Evolutionary conservation across 352 stramenopile genomes (phyloP).

Genomic region (Phytophthora fragariae): DNA sequence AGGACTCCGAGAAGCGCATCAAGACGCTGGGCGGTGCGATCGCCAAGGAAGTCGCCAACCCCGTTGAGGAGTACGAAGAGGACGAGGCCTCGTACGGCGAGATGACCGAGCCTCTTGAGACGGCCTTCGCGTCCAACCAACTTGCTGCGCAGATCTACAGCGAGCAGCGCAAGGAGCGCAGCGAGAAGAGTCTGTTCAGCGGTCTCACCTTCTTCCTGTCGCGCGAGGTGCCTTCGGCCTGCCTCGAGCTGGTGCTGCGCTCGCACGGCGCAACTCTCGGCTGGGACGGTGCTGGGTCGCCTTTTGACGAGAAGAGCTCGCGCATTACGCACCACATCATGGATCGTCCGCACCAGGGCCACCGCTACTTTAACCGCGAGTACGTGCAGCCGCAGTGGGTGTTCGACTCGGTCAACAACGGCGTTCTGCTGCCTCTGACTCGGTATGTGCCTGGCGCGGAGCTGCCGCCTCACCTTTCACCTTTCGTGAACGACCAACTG

Average conservation of each 20-base stretch:
- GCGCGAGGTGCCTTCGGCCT: slow-evolving; percentile 95
- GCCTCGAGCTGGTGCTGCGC: slow-evolving; percentile 96
- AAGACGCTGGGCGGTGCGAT: slow-evolving; percentile 67
- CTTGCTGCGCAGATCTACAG: slow-evolving; percentile 81
- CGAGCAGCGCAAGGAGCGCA: slow-evolving; percentile 83
- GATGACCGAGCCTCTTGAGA: slow-evolving; percentile 93
- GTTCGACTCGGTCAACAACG: slow-evolving; percentile 98
- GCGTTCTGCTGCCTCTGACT: slow-evolving; percentile 93
- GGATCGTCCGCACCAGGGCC: slow-evolving; percentile 93
- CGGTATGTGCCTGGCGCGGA: slow-evolving; percentile 94
- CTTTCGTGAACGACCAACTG: slow-evolving; percentile 97
- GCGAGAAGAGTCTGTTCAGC: slow-evolving; percentile 82
- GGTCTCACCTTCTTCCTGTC: slow-evolving; percentile 92
- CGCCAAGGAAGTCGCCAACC: slow-evolving; percentile 43
- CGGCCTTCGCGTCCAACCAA: slow-evolving; percentile 84
- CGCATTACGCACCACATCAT: slow-evolving; percentile 98
- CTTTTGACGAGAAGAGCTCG: slow-evolving; percentile 90
- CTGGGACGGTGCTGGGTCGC: slow-evolving; percentile 95
- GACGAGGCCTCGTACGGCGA: slow-evolving; percentile 69
- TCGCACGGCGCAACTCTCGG: slow-evolving; percentile 95
- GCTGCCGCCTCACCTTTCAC: slow-evolving; percentile 93
- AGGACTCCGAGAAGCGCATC: slow-evolving; percentile 90
- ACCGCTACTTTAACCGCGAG: slow-evolving; percentile 93
- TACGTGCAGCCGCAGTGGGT: slow-evolving; percentile 99
- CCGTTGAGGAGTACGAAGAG: slow-evolving; percentile 80